A percentile compares a stretch with the other conserved stretches of the same genome.
phyloP scores from a whole-genome alignment of 2,329 filamentous ascomycete species.

The Mollisiaceae sp. region DNA sequence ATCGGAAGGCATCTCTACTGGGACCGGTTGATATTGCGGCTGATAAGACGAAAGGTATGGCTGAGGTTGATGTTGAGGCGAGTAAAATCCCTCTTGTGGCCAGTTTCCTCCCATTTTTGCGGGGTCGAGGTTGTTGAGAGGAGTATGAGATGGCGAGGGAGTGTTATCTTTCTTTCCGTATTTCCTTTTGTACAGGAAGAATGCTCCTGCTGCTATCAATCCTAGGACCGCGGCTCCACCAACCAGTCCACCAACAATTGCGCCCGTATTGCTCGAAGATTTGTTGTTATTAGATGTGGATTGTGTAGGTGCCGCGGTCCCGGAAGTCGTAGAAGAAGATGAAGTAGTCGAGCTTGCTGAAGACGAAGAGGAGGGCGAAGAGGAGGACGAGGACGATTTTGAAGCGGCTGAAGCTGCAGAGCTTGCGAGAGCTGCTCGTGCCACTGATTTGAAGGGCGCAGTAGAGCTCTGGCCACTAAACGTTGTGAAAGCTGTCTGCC shows the following conservation, averaged over 20 bases:
- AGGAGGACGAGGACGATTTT: neutral
- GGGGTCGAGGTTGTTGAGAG: constrained; percentile 9
- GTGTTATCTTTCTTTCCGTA: neutral
- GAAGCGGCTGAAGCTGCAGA: neutral
- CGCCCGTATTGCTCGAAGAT: neutral
- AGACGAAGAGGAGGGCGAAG: neutral
- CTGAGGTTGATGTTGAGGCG: constrained; percentile 2
- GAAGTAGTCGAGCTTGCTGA: neutral
- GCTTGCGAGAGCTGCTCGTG: neutral
- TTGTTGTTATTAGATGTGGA: neutral
- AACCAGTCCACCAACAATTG: constrained; percentile 2
- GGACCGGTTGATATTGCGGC: constrained; percentile 5
- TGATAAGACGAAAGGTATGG: neutral
- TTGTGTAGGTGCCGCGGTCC: neutral
- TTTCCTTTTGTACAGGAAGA: constrained; percentile 9
- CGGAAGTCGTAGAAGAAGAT: neutral
- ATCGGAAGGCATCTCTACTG: constrained; percentile 7
- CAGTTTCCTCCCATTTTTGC: neutral
- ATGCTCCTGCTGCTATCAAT: constrained; percentile 9
- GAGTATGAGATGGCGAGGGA: neutral
- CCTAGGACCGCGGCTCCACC: constrained; percentile 4
- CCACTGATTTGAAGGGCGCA: neutral
- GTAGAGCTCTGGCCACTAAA: constrained; percentile 8
- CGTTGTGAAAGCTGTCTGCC: constrained; percentile 15
- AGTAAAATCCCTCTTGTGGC: neutral